Conservation (phyloP, 2,329 filamentous ascomycete species). For the Aurifilum marmelostoma region DNA sequence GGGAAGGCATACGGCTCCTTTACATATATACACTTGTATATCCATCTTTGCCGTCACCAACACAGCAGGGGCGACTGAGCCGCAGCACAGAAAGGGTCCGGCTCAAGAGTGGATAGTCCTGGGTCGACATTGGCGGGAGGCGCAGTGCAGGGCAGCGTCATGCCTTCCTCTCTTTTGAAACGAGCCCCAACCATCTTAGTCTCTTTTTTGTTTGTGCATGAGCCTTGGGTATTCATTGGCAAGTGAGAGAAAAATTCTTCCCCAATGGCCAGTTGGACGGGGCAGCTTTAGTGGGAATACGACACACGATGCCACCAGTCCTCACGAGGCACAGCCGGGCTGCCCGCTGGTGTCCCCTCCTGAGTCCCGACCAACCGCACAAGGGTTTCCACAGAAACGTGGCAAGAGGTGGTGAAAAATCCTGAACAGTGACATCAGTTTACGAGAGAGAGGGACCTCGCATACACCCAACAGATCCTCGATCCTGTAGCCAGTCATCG, state of each 20-base stretch:
- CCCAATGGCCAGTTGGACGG: background rate
- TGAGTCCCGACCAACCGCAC: background rate
- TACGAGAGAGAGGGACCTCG: background rate
- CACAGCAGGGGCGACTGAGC: conserved; percentile 1
- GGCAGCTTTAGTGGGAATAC: background rate
- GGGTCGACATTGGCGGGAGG: conserved; percentile 14
- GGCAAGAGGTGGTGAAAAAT: background rate
- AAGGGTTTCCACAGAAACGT: background rate
- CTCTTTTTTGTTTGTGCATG: background rate
- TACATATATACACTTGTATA: conserved; percentile 26
- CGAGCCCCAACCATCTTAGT: conserved; percentile 18
- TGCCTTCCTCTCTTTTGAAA: conserved; percentile 23
- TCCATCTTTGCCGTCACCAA: background rate
- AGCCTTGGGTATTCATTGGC: background rate
- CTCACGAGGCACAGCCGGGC: background rate
- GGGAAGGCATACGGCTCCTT: conserved; percentile 4
- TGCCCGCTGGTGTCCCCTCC: background rate
- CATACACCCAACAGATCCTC: background rate
- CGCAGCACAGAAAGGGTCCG: conserved; percentile 8
- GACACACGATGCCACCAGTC: background rate
- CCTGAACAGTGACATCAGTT: conserved; percentile 8
- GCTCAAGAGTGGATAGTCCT: conserved; percentile 19
- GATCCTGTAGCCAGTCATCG: background rate
- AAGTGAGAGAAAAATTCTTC: background rate
- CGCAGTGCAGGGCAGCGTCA: conserved; percentile 24